Conservation (phyloP, 2,329 filamentous ascomycete species). For the Aspergillus ustus region DNA sequence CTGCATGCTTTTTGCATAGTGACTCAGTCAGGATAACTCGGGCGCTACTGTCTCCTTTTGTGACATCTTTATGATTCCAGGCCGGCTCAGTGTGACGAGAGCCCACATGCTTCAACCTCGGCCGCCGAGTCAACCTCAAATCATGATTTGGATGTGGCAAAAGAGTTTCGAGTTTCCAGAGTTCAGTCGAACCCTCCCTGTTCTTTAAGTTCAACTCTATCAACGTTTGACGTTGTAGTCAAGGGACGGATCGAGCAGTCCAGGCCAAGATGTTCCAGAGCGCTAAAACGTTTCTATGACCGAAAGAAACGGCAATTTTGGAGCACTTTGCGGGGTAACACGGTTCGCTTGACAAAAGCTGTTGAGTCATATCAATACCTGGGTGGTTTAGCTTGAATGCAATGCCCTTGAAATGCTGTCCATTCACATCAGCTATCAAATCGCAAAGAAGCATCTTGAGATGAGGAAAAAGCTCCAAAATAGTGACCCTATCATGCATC, state of each 20-base stretch:
- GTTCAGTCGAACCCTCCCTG: background rate
- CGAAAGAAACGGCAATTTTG: conserved; percentile 8
- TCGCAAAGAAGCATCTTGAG: background rate
- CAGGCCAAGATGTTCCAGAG: background rate
- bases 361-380: conserved; percentile 6
- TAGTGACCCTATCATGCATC: background rate
- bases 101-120: background rate
- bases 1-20: background rate
- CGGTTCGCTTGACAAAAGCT: background rate
- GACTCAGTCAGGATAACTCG: background rate
- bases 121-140: background rate
- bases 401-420: background rate
- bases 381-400: background rate
- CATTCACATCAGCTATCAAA: background rate
- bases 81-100: background rate
- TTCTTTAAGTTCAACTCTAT: background rate
- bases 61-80: conserved; percentile 9
- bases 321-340: background rate
- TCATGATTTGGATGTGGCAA: background rate
- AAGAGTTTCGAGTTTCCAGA: background rate
- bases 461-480: background rate
- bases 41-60: background rate
- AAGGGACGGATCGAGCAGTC: background rate
- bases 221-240: background rate
- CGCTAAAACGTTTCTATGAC: conserved; percentile 10